Base-by-base conservation (phyloP, 805 yeast species). In the Ogataea pilisensis region DNA sequence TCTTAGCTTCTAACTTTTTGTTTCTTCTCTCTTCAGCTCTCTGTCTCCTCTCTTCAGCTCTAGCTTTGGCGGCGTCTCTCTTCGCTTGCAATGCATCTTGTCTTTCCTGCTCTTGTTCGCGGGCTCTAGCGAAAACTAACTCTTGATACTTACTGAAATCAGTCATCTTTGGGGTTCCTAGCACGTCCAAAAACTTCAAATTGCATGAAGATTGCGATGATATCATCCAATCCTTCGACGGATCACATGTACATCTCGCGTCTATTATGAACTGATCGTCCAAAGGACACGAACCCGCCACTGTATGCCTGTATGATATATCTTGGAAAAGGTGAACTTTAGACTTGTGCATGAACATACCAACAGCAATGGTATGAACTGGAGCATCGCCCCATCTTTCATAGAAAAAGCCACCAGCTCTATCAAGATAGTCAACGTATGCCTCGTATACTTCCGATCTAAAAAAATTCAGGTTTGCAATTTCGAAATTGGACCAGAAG, bases 341-440 rank as follows among this genome's bases (percentile, higher is more conserved):
- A 41, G 76, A 76, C 57, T 72, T 77, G 37, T 81, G 76, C 60
- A 85, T 49, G 39, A 70, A 55, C 29, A 64, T 46, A 8, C 73
- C 58, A 1, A 66, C 66, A 3, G 69, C 75, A 34, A 74, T 63
- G 2, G 77, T 60, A 54, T 73, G 78, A 28, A 74, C 58, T 1
- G 79, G 79, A 6, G 78, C 78, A 53, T 87, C 96, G 13, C 96
- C 96, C 95, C 95, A 88, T 50, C 96, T 72, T 65, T 87, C 93
- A 57, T 85, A 85, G 59, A 76, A 86, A 60, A 86, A 85, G 0
- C 95, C 95, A 40, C 93, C 95, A 5, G 75, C 64, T 25, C 59
- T 50, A 58, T 86, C 95, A 34, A 86, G 65, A 57, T 68, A 66
- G 19, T 82, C 68, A 54, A 84, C 85, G 61, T 73, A 84, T 8